Percentiles rank a stretch among this genome's conserved stretches.
Evolutionary conservation across 257 asterid species (phyloP).

Genomic region (Phtheirospermum japonicum): DNA sequence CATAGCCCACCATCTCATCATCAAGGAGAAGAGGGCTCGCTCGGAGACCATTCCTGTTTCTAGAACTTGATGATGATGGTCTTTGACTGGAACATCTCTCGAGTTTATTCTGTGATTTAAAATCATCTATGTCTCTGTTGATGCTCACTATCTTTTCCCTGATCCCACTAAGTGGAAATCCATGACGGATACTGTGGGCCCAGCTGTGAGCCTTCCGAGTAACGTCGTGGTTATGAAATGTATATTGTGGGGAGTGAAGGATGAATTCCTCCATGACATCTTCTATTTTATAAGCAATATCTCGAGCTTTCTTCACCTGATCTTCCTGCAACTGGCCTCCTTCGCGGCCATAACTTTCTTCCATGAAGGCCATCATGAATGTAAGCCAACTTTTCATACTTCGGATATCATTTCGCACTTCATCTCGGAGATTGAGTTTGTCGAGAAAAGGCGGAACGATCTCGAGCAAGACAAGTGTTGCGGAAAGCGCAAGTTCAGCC

Average conservation of each 20-base stretch:
- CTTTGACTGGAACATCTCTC: too few species aligned
- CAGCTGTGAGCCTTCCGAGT: not conserved
- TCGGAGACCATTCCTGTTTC: not conserved
- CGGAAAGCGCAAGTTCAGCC: slow-evolving; percentile 38
- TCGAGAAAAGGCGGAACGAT: not conserved
- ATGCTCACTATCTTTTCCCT: slow-evolving; percentile 11
- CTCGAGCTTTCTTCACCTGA: slow-evolving; percentile 11
- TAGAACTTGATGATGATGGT: too few species aligned
- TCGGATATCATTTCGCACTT: not conserved
- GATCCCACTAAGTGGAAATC: slow-evolving; percentile 21
- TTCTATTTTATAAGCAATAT: slow-evolving; percentile 29
- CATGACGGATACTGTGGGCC: slow-evolving; percentile 20
- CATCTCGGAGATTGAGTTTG: not conserved
- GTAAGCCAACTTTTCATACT: slow-evolving; percentile 26
- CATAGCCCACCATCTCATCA: slow-evolving; percentile 37
- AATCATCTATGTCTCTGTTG: not conserved
- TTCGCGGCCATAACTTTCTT: slow-evolving; percentile 9
- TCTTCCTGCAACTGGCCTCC: not conserved
- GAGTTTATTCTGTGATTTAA: not conserved
- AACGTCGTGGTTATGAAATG: slow-evolving; percentile 14
- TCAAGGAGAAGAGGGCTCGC: slow-evolving; percentile 34
- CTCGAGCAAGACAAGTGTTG: slow-evolving; percentile 17
- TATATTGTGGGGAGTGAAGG: slow-evolving; percentile 27
- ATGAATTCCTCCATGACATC: slow-evolving; percentile 31
- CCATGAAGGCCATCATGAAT: too few species aligned